phyloP scores from a whole-genome alignment of 495 filamentous ascomycete species.

The Jackrogersella multiformis region DNA sequence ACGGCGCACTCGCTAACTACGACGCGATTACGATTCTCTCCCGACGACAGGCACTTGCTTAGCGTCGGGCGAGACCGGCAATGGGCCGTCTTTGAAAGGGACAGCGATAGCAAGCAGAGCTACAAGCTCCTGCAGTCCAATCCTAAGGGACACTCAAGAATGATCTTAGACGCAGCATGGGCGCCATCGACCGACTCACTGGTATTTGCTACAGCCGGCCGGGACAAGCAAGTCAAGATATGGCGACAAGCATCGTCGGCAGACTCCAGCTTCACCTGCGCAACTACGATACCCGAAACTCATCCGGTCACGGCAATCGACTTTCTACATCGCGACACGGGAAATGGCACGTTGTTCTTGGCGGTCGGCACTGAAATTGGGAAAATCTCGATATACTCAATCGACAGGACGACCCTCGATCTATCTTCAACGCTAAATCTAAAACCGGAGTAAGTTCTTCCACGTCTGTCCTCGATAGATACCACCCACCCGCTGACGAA shows the following conservation, averaged over 20 bases:
- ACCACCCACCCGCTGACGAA: not conserved
- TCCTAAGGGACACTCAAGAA: conserved; percentile 85
- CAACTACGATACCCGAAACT: conserved; percentile 62
- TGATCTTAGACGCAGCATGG: conserved; percentile 90
- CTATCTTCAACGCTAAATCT: conserved; percentile 57
- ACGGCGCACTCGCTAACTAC: conserved; percentile 85
- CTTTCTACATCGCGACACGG: conserved; percentile 57
- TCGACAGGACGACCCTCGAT: conserved; percentile 56
- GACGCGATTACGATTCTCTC: conserved; percentile 78
- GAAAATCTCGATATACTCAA: conserved; percentile 54
- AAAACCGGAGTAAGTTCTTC: conserved; percentile 47
- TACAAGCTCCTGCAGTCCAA: conserved; percentile 70
- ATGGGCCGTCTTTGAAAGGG: conserved; percentile 80
- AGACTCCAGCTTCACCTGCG: conserved; percentile 53
- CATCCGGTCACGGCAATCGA: conserved; percentile 80
- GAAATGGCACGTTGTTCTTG: conserved; percentile 60
- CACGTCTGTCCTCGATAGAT: conserved; percentile 10
- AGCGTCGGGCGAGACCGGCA: conserved; percentile 92
- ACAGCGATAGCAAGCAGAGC: conserved; percentile 39
- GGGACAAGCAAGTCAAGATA: conserved; percentile 85
- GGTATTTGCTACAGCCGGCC: conserved; percentile 84
- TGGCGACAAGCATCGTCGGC: conserved; percentile 62
- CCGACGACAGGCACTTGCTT: conserved; percentile 75
- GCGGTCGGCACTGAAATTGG: conserved; percentile 75
- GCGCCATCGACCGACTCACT: conserved; percentile 58